Conservation (phyloP, 352 stramenopile genomes). For the Globisporangium solare region DNA sequence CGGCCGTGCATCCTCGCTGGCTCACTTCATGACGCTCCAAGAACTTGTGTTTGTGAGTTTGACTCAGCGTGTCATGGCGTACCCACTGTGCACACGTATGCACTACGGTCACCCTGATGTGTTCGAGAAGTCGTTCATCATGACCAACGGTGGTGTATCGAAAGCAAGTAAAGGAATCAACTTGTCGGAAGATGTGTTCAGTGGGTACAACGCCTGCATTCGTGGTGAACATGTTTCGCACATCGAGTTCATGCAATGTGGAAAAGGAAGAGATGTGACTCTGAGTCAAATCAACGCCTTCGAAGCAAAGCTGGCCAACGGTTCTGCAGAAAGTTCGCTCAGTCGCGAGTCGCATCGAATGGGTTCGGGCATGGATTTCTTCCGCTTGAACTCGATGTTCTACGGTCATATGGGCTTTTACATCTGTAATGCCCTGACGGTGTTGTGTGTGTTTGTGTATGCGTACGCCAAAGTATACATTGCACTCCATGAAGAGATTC, state of each 20-base stretch:
- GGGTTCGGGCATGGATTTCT: slow-evolving; percentile 83
- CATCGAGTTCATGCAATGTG: slow-evolving; percentile 86
- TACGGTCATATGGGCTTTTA: slow-evolving; percentile 89
- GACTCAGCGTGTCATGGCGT: slow-evolving; percentile 77
- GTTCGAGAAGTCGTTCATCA: slow-evolving; percentile 86
- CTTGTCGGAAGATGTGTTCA: slow-evolving; percentile 88
- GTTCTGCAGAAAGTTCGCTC: slow-evolving; percentile 75
- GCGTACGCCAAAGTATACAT: slow-evolving; percentile 86
- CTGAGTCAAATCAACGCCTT: slow-evolving; percentile 87
- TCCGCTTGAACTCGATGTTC: slow-evolving; percentile 88
- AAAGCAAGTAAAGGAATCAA: slow-evolving; percentile 89
- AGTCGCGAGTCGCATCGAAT: slow-evolving; percentile 79
- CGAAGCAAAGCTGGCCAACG: slow-evolving; percentile 83
- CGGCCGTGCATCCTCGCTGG: slow-evolving; percentile 73
- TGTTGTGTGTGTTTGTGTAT: slow-evolving; percentile 81
- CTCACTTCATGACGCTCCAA: slow-evolving; percentile 86
- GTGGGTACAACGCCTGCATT: slow-evolving; percentile 78
- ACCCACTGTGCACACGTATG: slow-evolving; percentile 71
- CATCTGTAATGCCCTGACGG: slow-evolving; percentile 78
- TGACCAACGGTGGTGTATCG: slow-evolving; percentile 80
- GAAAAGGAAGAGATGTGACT: slow-evolving; percentile 84
- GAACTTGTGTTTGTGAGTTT: slow-evolving; percentile 87
- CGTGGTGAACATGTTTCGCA: slow-evolving; percentile 76
- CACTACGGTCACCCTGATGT: slow-evolving; percentile 88
- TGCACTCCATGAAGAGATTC: slow-evolving; percentile 64